These are phyloP conservation scores for Sequoiadendron giganteum DNA, from an alignment of 75 land plant species.

Conservation along the genomic window DNA sequence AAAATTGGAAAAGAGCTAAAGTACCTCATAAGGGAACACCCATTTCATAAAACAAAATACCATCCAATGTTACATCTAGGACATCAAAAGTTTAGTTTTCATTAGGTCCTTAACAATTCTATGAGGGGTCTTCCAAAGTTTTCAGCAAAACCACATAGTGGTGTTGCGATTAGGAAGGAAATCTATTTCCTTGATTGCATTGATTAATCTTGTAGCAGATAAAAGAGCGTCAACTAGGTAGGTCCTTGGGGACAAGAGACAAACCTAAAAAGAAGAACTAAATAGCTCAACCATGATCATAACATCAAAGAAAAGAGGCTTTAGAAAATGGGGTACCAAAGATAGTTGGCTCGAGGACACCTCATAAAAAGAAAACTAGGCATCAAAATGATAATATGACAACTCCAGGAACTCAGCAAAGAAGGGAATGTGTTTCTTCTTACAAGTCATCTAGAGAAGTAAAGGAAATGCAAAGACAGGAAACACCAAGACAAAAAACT, in stretches of 20 bases:
- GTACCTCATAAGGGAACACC: not conserved
- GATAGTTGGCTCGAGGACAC: not conserved
- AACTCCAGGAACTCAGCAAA: constrained; percentile 27
- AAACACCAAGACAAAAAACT: constrained; percentile 13
- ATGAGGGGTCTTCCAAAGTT: not conserved
- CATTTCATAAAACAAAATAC: not conserved
- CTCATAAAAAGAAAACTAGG: not conserved
- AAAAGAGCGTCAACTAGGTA: constrained; percentile 8
- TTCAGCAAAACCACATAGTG: not conserved
- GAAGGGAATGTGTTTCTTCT: constrained; percentile 35
- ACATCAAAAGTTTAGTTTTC: constrained; percentile 5
- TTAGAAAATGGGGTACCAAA: not conserved
- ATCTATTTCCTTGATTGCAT: not conserved
- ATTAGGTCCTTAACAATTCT: not conserved
- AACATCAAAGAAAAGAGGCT: constrained; percentile 8
- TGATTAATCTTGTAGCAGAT: not conserved
- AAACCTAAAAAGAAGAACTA: not conserved
- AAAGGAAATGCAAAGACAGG: constrained; percentile 26
- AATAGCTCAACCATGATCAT: not conserved
- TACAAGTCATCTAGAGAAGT: constrained; percentile 19
- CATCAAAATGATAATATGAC: too few relatives aligned
- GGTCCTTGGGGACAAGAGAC: constrained; percentile 15
- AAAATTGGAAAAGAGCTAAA: constrained; percentile 14
- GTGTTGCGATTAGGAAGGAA: not conserved
- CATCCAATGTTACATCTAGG: not conserved